These are phyloP conservation scores for Monascus ruber DNA, from an alignment of 2,329 filamentous ascomycete genomes.

Conservation along the genomic window DNA sequence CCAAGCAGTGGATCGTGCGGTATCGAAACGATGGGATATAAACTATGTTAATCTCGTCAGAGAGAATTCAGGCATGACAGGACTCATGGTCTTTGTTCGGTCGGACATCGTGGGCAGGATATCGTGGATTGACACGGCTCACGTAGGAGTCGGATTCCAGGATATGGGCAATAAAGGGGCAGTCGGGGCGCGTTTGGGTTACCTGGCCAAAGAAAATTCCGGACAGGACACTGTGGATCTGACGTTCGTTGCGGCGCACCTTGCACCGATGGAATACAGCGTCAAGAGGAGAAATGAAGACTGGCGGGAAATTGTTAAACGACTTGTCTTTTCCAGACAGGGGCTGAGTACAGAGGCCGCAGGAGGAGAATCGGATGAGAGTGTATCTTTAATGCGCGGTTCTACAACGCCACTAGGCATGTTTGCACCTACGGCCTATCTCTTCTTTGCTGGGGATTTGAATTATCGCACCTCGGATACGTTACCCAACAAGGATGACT, in stretches of 20 bases:
- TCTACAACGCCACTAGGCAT: conserved; percentile 35
- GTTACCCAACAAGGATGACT: conserved; percentile 49
- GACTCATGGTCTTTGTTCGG: conserved; percentile 71
- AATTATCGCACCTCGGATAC: conserved; percentile 80
- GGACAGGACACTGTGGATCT: conserved; percentile 44
- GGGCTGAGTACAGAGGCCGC: conserved; percentile 9
- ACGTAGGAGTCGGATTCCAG: conserved; percentile 70
- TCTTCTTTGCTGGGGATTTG: conserved; percentile 83
- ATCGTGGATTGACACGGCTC: conserved; percentile 59
- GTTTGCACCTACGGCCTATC: conserved; percentile 61
- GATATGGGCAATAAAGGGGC: conserved; percentile 96
- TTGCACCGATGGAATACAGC: conserved; percentile 78
- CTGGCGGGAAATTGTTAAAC: conserved; percentile 73
- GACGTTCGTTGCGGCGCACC: conserved; percentile 78
- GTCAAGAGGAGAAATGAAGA: conserved; percentile 68
- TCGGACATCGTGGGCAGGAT: conserved; percentile 48
- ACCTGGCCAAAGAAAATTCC: conserved; percentile 28
- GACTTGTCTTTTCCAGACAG: conserved; percentile 56
- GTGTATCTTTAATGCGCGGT: conserved; percentile 19
- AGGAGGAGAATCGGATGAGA: conserved; percentile 20
- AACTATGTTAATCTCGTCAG: conserved; percentile 60
- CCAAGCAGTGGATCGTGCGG: conserved; percentile 60
- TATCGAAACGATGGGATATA: conserved; percentile 33
- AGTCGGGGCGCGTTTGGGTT: conserved; percentile 62
- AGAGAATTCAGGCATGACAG: conserved; percentile 79